Conservation (phyloP, 2,329 filamentous ascomycete genomes). For the Whalleya microplaca region DNA sequence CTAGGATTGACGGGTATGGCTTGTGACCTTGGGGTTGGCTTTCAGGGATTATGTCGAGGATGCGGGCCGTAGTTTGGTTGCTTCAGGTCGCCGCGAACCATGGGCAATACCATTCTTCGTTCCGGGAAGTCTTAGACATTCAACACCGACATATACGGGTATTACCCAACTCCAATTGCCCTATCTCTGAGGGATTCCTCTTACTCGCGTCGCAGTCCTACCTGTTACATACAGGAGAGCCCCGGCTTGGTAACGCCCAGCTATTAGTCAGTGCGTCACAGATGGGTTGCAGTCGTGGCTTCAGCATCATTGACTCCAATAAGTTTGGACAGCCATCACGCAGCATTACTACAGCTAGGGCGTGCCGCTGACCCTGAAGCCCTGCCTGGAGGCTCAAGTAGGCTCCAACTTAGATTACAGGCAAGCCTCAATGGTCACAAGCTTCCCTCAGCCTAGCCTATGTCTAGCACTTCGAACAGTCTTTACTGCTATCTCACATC, state of each 20-base stretch:
- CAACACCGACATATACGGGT: constrained; percentile 2
- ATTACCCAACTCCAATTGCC: constrained; percentile 2
- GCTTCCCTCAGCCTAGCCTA: constrained; percentile 9
- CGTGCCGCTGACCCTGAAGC: constrained; percentile 3
- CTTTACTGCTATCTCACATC: constrained; percentile 6
- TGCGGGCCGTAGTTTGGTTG: constrained; percentile 2
- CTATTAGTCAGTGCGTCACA: constrained; percentile 12
- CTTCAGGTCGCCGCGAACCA: constrained; percentile 4
- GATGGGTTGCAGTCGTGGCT: constrained; percentile 22
- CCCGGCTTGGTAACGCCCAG: constrained; percentile 8
- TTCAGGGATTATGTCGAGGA: constrained; percentile 9
- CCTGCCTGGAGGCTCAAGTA: constrained; percentile 3
- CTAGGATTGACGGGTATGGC: constrained; percentile 10
- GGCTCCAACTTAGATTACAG: constrained; percentile 9
- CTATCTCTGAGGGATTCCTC: constrained; percentile 8
- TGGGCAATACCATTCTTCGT: constrained; percentile 1
- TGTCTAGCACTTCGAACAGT: constrained; percentile 2
- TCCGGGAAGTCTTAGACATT: neutral
- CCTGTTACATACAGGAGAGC: constrained; percentile 13
- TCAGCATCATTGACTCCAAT: constrained; percentile 21
- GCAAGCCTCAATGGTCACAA: constrained; percentile 13
- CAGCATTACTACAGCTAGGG: constrained; percentile 1
- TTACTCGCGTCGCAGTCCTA: constrained; percentile 9
- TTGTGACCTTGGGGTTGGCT: constrained; percentile 7
- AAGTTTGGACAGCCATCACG: constrained; percentile 9